Percentiles rank a stretch among this genome's conserved stretches.
These are phyloP conservation scores for Candida maltosa DNA, from an alignment of 805 yeast species.

Conservation along the genomic window DNA sequence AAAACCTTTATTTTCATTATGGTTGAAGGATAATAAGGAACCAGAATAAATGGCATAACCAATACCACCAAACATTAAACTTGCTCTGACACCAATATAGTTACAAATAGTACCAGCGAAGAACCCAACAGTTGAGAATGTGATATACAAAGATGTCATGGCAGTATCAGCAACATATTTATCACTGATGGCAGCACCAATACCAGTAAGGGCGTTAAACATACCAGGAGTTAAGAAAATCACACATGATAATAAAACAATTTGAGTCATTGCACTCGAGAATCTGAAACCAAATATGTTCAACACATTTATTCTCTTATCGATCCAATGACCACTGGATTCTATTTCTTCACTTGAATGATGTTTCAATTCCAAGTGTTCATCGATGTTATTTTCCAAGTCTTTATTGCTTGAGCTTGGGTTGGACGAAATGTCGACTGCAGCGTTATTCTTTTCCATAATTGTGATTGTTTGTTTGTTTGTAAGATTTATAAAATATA, in stretches of 20 bases:
- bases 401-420: conserved; percentile 4
- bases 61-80: conserved; percentile 50
- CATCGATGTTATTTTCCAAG: conserved; percentile 8
- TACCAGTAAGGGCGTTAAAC: conserved; percentile 50
- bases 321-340: conserved; percentile 40
- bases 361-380: conserved; percentile 18
- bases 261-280: conserved; percentile 23
- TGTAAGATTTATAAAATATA: too few relatives aligned
- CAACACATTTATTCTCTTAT: conserved; percentile 11
- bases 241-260: conserved; percentile 44
- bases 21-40: conserved; percentile 47
- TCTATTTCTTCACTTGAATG: conserved; percentile 28
- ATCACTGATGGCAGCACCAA: conserved; percentile 46
- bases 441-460: too few relatives aligned
- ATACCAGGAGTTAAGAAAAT: conserved; percentile 52
- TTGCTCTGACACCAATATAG: conserved; percentile 42
- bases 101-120: conserved; percentile 56
- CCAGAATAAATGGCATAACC: conserved; percentile 55
- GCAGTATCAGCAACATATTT: conserved; percentile 44
- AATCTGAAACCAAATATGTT: conserved; percentile 7
- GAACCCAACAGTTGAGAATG: conserved; percentile 57
- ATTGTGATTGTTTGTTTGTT: too few relatives aligned
- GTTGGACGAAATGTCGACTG: too few relatives aligned
- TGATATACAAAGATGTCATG: conserved; percentile 49
- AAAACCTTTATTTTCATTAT: conserved; percentile 46